Evolutionary conservation across 1,284 basidiomycete species (phyloP), one percentile per base, ranked within the genome.

Genomic region (Tetrapyrgos nigripes): DNA sequence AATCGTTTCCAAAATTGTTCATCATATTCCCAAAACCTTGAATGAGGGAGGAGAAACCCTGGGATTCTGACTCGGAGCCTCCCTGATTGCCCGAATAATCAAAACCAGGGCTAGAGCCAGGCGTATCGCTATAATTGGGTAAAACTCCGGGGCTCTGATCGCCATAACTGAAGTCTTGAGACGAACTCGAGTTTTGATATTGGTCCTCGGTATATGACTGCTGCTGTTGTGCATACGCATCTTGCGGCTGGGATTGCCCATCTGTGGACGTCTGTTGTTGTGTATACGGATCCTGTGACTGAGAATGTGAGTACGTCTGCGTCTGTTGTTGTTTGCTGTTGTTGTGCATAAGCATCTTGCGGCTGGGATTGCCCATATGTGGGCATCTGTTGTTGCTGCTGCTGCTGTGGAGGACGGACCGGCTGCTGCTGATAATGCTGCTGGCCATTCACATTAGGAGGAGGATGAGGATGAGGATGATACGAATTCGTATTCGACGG

Each of bases 301-400:
- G 37, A 4, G 37, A n/a, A 40, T 11, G 19, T n/a, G 13, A n/a
- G 17, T 8, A 40, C 6, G 37, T 8, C 19, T 40, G 37, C 45
- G 66, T 66, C 26, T n/a, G n/a, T n/a, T n/a, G n/a, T n/a, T 13
- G 62, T 61, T 43, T 67, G 68, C 23, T 63, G 59, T 40, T 64
- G 63, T 6, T 43, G 26, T n/a, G n/a, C n/a, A 10, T 46, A 29
- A 28, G 40, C 45, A 19, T 52, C 40, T 17, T 40, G 37, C 37
- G 37, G 17, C 37, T 40, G 37, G 28, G 46, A 9, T 4, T 40
- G 14, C 19, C 14, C 5, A 40, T 40, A 8, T 33, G 31, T 33
- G 31, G 31, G 14, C 14, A 40, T 40, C 37, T 40, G 37, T 40
- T 40, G 37, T 40, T 9, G 37, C n/a, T n/a, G n/a, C n/a, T n/a